Evolutionary conservation across 2,329 filamentous ascomycete species (phyloP), one percentile per base, ranked within the genome.

Genomic region (Colletotrichum sp.): DNA sequence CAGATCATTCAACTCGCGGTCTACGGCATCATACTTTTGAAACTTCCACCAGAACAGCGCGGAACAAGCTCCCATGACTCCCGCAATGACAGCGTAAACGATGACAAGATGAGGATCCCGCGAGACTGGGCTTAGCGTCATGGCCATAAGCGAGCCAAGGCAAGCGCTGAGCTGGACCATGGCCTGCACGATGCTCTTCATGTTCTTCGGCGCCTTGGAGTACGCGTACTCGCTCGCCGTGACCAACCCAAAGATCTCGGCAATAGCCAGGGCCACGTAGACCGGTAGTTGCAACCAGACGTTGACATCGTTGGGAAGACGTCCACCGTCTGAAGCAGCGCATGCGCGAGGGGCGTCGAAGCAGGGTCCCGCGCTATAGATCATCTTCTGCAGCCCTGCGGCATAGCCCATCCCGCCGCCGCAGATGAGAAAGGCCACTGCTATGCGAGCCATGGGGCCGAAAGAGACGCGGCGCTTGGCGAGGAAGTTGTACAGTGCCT

Each of bases 381-480:
- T 89, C 79, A 85, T 84, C 77, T 85, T 79, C 78, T 91, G 90
- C 26, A 87, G 86, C 24, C 90, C 85, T 9, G 87, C 84, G 6
- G 89, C 88, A 15, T 84, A 83, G 28, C 90, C 84, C 88, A 91
- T 90, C 70, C 86, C 85, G 15, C 83, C 60, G 5, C 85, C 85
- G 32, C 87, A 88, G 39, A 89, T 82, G 21, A 87, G 69, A 82
- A 91, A 91, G 9, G 89, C 89, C 6, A 86, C 79, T 0, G 87
- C 84, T 72, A 91, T 91, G 32, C 89, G 88, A 80, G 89, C 88
- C 71, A 91, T 84, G 12, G 89, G 89, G 5, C 88, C 89, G 80
- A 91, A 90, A 32, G 85, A 83, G 81, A 91, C 84, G 8, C 84
- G 83, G 30, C 83, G 78, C 39, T 86, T 86, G 69, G 88, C 87